phyloP scores from a whole-genome alignment of 108 stramenopile species.

The Discostella pseudostelligera region DNA sequence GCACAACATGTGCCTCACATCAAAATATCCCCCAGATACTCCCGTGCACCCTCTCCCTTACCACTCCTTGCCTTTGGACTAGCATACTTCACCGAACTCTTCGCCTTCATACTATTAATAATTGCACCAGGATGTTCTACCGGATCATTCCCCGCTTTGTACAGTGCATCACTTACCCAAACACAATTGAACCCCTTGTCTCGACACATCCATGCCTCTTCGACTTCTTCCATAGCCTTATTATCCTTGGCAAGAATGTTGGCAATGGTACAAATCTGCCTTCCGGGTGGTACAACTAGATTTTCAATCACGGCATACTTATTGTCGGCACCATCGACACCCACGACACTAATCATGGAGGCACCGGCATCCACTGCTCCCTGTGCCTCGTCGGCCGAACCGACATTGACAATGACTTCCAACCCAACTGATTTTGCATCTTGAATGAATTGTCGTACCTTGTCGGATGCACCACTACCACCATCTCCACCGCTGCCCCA shows the following conservation, averaged over 20 bases:
- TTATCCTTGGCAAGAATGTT: slow-evolving; percentile 70
- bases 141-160: slow-evolving; percentile 77
- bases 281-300: slow-evolving; percentile 54
- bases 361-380: no score
- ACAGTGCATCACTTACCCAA: slow-evolving; percentile 82
- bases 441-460: slow-evolving; percentile 49
- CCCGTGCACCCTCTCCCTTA: slow-evolving; percentile 85
- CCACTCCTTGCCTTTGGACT: slow-evolving; percentile 78
- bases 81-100: slow-evolving; percentile 81
- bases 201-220: slow-evolving; percentile 84
- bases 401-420: no score
- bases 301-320: slow-evolving; percentile 47
- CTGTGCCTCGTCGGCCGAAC: no score
- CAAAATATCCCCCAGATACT: slow-evolving; percentile 89
- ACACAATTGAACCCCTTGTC: slow-evolving; percentile 84
- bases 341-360: no score
- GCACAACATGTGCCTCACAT: no score
- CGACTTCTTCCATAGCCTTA: slow-evolving; percentile 78
- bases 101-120: slow-evolving; percentile 76
- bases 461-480: slow-evolving; percentile 44
- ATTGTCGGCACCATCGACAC: slow-evolving; percentile 46
- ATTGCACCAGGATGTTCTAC: slow-evolving; percentile 84
- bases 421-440: slow-evolving; percentile 65
- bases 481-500: slow-evolving; percentile 55
- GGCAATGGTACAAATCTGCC: slow-evolving; percentile 60